Evolutionary conservation across 2,329 filamentous ascomycete genomes (phyloP), one percentile per base, ranked within the genome.

Genomic region (Penicillium sclerotiorum): DNA sequence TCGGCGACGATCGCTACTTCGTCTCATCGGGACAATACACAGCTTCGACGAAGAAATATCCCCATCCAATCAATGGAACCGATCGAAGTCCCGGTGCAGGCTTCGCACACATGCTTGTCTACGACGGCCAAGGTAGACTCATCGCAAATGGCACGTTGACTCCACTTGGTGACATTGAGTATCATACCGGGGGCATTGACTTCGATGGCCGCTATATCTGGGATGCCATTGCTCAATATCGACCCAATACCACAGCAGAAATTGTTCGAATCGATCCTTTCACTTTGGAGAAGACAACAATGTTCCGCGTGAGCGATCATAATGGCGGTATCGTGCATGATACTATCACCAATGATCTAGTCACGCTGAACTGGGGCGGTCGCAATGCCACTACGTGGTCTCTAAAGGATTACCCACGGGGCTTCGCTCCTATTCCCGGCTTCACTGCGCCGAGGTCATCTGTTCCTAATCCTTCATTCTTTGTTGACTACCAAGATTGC

Each of bases 51-150:
- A 44, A 67, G 12, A 72, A 71, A 47, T 77, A 72, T 54, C 51
- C 58, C 40, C 45, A 84, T 68, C 84, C 85, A 78, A 82, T 86
- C 41, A 87, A 84, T 2, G 84, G 84, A 5, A 80, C 84, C 5
- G 83, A 87, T 60, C 69, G 75, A 20, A 72, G 68, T 6, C 51
- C 73, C 1, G 75, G 77, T 4, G 67, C 67, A 2, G 76, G 77
- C 0, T 77, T 76, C 41, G 71, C 71, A 7, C 76, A 79, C 44
- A 47, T 79, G 37, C 64, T 77, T 20, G 66, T 79, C 3, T 80
- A 76, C 55, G 68, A 75, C 42, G 70, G 70, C 0, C 60, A 71
- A 6, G 77, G 77, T 2, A 58, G 61, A 8, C 61, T 70, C 2
- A 67, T 80, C 12, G 75, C 73, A 2, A 76, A 80, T 54, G 75